phyloP scores from a whole-genome alignment of 2,329 filamentous ascomycete species.

The Trichophaea hybrida region DNA sequence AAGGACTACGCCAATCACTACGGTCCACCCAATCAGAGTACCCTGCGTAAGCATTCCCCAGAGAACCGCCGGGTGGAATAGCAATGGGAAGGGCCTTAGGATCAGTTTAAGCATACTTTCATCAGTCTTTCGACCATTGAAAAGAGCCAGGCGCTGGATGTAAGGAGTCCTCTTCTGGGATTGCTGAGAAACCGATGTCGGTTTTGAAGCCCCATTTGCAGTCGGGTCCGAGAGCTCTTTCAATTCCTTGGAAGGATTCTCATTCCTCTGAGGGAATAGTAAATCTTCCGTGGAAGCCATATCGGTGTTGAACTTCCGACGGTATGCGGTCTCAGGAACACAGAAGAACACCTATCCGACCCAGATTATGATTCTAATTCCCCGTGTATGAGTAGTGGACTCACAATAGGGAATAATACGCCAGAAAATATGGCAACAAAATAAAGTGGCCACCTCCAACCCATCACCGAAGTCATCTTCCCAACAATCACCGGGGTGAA shows the following conservation, averaged over 20 bases:
- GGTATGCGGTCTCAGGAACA: constrained; percentile 72
- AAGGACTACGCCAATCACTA: constrained; percentile 74
- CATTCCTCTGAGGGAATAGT: not conserved
- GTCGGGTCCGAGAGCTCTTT: not conserved
- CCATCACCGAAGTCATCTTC: constrained; percentile 60
- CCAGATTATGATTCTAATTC: not conserved
- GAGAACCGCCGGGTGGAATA: constrained; percentile 70
- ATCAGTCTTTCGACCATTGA: constrained; percentile 70
- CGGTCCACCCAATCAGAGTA: constrained; percentile 85
- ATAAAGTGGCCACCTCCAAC: constrained; percentile 83
- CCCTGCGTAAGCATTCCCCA: constrained; percentile 72
- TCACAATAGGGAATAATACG: constrained; percentile 46
- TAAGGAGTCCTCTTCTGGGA: constrained; percentile 8
- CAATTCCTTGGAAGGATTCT: not conserved
- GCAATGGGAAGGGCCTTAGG: constrained; percentile 63
- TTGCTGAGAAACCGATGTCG: not conserved
- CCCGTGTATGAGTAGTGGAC: not conserved
- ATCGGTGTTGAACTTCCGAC: constrained; percentile 57
- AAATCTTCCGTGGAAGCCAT: constrained; percentile 33
- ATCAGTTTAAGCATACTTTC: constrained; percentile 54
- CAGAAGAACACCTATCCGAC: constrained; percentile 47
- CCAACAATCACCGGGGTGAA: constrained; percentile 82
- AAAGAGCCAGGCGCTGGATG: constrained; percentile 43
- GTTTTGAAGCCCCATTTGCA: not conserved
- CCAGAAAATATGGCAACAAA: constrained; percentile 73